phyloP scores from a whole-genome alignment of 2,329 filamentous ascomycete genomes.

The Penicillium sp. region DNA sequence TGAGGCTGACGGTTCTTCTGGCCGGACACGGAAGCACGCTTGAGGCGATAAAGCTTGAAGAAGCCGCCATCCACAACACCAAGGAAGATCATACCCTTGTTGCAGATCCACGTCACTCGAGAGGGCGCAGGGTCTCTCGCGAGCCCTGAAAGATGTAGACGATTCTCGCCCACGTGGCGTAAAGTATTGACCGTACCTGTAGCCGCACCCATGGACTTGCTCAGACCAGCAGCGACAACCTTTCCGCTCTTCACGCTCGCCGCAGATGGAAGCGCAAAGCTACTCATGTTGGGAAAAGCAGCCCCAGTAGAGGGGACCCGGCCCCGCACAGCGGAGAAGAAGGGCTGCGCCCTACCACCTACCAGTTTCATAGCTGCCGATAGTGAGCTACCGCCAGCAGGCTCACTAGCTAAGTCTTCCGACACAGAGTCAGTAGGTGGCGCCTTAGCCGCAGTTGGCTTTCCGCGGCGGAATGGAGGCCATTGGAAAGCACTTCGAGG shows the following conservation, averaged over 20 bases:
- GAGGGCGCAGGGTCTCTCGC: slow-evolving; percentile 42
- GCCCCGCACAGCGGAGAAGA: slow-evolving; percentile 67
- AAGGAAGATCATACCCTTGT: slow-evolving; percentile 44
- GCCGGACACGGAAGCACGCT: slow-evolving; percentile 47
- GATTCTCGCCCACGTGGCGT: slow-evolving; percentile 51
- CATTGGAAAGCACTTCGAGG: slow-evolving; percentile 80
- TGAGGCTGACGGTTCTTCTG: slow-evolving; percentile 57
- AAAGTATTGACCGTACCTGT: slow-evolving; percentile 51
- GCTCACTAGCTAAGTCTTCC: slow-evolving; percentile 51
- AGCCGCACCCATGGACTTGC: slow-evolving; percentile 53
- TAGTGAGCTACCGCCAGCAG: slow-evolving; percentile 51
- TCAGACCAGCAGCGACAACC: slow-evolving; percentile 52
- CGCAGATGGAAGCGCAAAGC: slow-evolving; percentile 49
- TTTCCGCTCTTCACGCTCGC: slow-evolving; percentile 50
- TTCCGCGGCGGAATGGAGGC: slow-evolving; percentile 67
- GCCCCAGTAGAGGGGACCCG: slow-evolving; percentile 51
- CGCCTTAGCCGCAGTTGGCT: slow-evolving; percentile 39
- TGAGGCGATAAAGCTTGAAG: slow-evolving; percentile 49
- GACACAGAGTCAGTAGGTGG: slow-evolving; percentile 47
- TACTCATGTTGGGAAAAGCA: slow-evolving; percentile 45
- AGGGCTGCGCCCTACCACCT: slow-evolving; percentile 60
- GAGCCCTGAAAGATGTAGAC: slow-evolving; percentile 47
- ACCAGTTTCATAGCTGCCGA: slow-evolving; percentile 71
- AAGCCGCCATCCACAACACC: slow-evolving; percentile 49
- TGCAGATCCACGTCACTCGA: slow-evolving; percentile 50